Evolutionary conservation across 169 alveolate species (phyloP), one percentile per base, ranked within the genome.

Genomic region (Toxoplasma gondii): DNA sequence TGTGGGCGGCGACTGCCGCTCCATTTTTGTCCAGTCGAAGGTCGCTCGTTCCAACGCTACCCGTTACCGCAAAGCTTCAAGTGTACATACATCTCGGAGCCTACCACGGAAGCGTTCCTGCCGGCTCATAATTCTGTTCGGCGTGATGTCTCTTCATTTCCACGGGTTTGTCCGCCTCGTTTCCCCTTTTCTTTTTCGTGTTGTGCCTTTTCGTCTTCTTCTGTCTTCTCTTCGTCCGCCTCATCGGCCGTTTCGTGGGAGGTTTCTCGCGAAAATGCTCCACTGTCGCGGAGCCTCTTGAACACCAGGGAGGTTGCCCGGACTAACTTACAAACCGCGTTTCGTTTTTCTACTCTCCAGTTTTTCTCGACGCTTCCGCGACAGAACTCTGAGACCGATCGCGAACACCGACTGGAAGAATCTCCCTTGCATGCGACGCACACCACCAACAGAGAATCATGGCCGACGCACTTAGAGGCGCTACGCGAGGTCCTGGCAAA

Each of bases 401-500:
- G 31, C 31, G 7, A 7, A 64, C 9, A 64, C 4, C 4, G 58
- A 4, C 22, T 49, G 58, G 58, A 49, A 49, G 74, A 64, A 64
- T 27, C 34, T 4, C 34, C 74, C 4, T 31, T 31, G 74, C 24
- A 27, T 64, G 74, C 74, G 9, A 7, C 24, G 1, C 74, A 64
- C 74, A 64, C 74, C 4, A 64, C 74, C n/a, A 64, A 64, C n/a
- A 64, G 74, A 27, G 34, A 64, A 19, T 64, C 74, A 7, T 82
- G 90, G 90, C 38, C n/a, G 9, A 41, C 29, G 53, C 90, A 82
- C 38, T 29, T 36, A 4, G 90, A 38, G 41, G 90, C 90, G n/a
- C 90, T 82, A 12, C 58, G 90, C 5, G 41, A 82, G 1, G 90
- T 36, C 24, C n/a, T 82, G 58, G 41, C 38, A 5, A 22, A 43